phyloP scores from a whole-genome alignment of 1,139 yeast species.

The Yamadazyma epiphylla region DNA sequence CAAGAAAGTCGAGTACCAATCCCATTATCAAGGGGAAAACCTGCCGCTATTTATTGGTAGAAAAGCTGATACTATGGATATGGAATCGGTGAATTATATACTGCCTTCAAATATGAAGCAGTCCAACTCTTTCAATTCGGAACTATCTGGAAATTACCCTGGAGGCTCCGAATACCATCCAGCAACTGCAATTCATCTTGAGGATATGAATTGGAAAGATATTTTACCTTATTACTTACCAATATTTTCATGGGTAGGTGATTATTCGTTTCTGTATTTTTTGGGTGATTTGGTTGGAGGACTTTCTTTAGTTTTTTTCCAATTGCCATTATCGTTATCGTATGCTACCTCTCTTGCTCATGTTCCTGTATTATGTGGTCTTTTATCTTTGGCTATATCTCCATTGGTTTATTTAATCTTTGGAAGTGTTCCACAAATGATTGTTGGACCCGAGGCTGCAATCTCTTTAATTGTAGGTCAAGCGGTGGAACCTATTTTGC shows the following conservation, averaged over 20 bases:
- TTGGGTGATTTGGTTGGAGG: slow-evolving; percentile 84
- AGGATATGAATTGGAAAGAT: slow-evolving; percentile 23
- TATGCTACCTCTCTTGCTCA: slow-evolving; percentile 89
- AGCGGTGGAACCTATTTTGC: slow-evolving; percentile 68
- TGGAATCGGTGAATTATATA: slow-evolving; percentile 6
- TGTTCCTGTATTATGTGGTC: slow-evolving; percentile 84
- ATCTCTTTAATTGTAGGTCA: slow-evolving; percentile 89
- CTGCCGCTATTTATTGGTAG: slow-evolving; percentile 11
- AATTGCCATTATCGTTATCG: slow-evolving; percentile 83
- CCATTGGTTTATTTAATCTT: slow-evolving; percentile 78
- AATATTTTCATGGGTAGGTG: slow-evolving; percentile 71
- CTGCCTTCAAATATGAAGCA: not conserved
- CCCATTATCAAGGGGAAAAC: slow-evolving; percentile 14
- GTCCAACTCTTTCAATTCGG: slow-evolving; percentile 1
- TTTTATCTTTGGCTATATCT: slow-evolving; percentile 75
- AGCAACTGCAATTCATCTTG: slow-evolving; percentile 17
- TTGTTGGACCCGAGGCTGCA: slow-evolving; percentile 96
- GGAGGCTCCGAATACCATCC: slow-evolving; percentile 21
- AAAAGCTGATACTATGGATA: slow-evolving; percentile 1
- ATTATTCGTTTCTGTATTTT: slow-evolving; percentile 50
- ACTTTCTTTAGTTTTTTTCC: slow-evolving; percentile 83
- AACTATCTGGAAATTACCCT: too few relatives aligned
- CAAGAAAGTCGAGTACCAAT: slow-evolving; percentile 11
- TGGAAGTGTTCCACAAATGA: slow-evolving; percentile 95
- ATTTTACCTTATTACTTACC: slow-evolving; percentile 73